Evolutionary conservation across 805 yeast genomes (phyloP).

Genomic region (Zygoascus flipseniorum): DNA sequence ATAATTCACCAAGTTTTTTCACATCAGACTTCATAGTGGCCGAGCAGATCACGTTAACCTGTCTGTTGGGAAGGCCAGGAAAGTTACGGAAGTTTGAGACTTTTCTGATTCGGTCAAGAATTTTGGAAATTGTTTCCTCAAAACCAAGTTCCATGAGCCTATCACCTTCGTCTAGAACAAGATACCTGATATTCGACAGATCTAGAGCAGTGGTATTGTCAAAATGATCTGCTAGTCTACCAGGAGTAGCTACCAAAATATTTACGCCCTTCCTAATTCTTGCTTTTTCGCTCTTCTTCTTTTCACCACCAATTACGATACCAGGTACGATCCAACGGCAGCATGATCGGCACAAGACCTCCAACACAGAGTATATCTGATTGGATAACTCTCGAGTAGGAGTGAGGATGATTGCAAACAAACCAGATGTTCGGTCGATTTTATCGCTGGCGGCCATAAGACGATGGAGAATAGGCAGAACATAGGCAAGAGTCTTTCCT

Average conservation of each 20-base stretch:
- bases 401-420: constrained; percentile 79
- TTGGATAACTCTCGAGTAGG: constrained; percentile 95
- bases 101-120: constrained; percentile 50
- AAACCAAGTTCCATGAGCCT: constrained; percentile 92
- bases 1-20: constrained; percentile 67
- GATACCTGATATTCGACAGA: constrained; percentile 66
- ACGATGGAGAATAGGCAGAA: constrained; percentile 71
- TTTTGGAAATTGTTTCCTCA: constrained; percentile 81
- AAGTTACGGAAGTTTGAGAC: constrained; percentile 36
- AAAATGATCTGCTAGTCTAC: constrained; percentile 88
- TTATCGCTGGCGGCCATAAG: constrained; percentile 45
- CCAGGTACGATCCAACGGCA: constrained; percentile 92
- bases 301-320: constrained; percentile 95
- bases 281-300: constrained; percentile 94
- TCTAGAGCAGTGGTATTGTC: constrained; percentile 77
- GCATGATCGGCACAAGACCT: constrained; percentile 52
- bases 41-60: constrained; percentile 81
- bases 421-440: constrained; percentile 58
- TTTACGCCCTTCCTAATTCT: constrained; percentile 92
- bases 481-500: constrained; percentile 87
- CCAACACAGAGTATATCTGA: constrained; percentile 79
- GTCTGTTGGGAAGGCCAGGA: constrained; percentile 54
- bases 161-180: constrained; percentile 96
- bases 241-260: constrained; percentile 95
- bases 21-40: constrained; percentile 87